A percentile compares a stretch with the other conserved stretches of the same genome.
These are phyloP conservation scores for Saksenaea vasiformis DNA, from an alignment of 371 early-diverging fungal species.

Conservation along the genomic window DNA sequence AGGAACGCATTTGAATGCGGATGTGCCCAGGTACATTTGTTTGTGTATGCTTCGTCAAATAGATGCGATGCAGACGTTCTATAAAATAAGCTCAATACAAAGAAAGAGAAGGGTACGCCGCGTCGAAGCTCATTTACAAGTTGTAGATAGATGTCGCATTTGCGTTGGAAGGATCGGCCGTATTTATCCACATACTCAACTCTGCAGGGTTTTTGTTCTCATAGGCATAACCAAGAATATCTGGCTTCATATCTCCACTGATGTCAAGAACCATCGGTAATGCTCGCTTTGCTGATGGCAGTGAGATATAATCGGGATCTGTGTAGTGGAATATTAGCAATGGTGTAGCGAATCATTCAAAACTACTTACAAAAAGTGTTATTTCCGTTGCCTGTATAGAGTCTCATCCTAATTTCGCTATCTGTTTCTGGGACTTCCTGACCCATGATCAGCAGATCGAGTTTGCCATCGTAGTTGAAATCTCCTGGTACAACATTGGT, in stretches of 20 bases:
- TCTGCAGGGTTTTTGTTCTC: slow-evolving; percentile 28
- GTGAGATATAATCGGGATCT: slow-evolving; percentile 43
- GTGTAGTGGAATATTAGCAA: background rate
- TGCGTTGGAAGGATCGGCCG: slow-evolving; percentile 15
- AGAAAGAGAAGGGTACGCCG: background rate
- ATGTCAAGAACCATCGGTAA: slow-evolving; percentile 85
- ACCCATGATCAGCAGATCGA: slow-evolving; percentile 82
- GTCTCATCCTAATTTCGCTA: slow-evolving; percentile 62
- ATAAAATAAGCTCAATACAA: background rate
- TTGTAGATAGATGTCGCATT: slow-evolving; percentile 31
- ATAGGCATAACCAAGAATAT: slow-evolving; percentile 75
- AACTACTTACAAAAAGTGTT: slow-evolving; percentile 57
- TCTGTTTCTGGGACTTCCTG: slow-evolving; percentile 36
- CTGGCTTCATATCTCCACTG: slow-evolving; percentile 76
- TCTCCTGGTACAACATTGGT: slow-evolving; percentile 84
- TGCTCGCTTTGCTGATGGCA: slow-evolving; percentile 57
- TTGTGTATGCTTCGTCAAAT: slow-evolving; percentile 22
- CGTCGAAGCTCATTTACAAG: slow-evolving; percentile 33
- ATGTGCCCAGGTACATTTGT: slow-evolving; percentile 65
- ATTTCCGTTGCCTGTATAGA: slow-evolving; percentile 73
- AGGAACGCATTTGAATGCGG: slow-evolving; percentile 92
- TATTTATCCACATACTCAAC: slow-evolving; percentile 63
- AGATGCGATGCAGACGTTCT: slow-evolving; percentile 33
- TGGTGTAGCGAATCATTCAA: background rate
- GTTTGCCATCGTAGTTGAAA: slow-evolving; percentile 81